Evolutionary conservation across 2,329 filamentous ascomycete species (phyloP).

Genomic region (Scedosporium aurantiacum): DNA sequence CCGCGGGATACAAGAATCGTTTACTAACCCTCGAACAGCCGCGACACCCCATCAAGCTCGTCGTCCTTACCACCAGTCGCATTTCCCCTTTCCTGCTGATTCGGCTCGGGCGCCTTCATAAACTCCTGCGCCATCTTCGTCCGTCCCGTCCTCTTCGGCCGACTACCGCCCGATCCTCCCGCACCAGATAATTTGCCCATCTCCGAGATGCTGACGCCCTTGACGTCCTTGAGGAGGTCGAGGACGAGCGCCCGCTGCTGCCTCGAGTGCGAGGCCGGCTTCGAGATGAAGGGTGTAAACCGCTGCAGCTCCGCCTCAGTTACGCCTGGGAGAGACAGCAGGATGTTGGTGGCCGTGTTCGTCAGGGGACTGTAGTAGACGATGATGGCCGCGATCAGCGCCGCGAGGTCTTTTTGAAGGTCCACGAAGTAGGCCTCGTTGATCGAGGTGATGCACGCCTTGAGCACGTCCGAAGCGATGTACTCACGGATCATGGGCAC

Average conservation of each 20-base stretch:
- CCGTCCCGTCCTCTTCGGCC: slow-evolving; percentile 32
- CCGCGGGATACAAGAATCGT: too few relatives aligned
- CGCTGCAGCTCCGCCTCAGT: slow-evolving; percentile 54
- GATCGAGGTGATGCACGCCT: slow-evolving; percentile 79
- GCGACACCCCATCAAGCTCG: slow-evolving; percentile 42
- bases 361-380: slow-evolving; percentile 62
- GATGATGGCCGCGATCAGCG: slow-evolving; percentile 77
- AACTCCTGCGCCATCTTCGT: slow-evolving; percentile 57
- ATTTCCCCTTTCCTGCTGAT: slow-evolving; percentile 17
- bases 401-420: slow-evolving; percentile 81
- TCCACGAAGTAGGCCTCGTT: slow-evolving; percentile 97
- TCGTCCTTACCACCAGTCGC: slow-evolving; percentile 30
- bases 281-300: slow-evolving; percentile 49
- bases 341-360: slow-evolving; percentile 58
- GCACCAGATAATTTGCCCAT: slow-evolving; percentile 65
- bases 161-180: slow-evolving; percentile 17
- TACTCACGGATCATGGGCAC: slow-evolving; percentile 71
- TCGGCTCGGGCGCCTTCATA: slow-evolving; percentile 40
- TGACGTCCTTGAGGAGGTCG: slow-evolving; percentile 72
- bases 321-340: slow-evolving; percentile 74
- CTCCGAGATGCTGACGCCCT: slow-evolving; percentile 87
- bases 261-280: slow-evolving; percentile 50
- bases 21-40: slow-evolving; percentile 31
- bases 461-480: slow-evolving; percentile 78
- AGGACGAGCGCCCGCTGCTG: slow-evolving; percentile 73